These are phyloP conservation scores for Sordariomycetes sp. DNA, from an alignment of 2,329 filamentous ascomycete genomes.

Conservation along the genomic window DNA sequence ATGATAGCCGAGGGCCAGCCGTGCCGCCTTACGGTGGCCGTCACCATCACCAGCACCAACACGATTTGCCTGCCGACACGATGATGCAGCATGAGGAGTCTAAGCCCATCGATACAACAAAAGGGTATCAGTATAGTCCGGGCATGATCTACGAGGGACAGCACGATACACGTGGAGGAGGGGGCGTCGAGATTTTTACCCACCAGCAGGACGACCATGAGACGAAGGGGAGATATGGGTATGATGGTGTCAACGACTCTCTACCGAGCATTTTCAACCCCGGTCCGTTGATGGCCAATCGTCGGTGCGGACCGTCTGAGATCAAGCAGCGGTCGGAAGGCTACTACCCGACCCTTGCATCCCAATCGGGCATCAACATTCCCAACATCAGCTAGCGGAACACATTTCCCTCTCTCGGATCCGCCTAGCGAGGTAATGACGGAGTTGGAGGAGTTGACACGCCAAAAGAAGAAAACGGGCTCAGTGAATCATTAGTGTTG, in stretches of 20 bases:
- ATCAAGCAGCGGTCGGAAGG: conserved; percentile 39
- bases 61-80: conserved; percentile 38
- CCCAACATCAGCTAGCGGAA: conserved; percentile 15
- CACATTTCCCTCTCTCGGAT: background rate
- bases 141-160: conserved; percentile 36
- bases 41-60: conserved; percentile 26
- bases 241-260: conserved; percentile 20
- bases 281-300: conserved; percentile 25
- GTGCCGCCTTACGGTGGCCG: conserved; percentile 28
- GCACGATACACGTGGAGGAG: conserved; percentile 26
- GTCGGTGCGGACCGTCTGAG: conserved; percentile 37
- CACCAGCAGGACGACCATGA: conserved; percentile 15
- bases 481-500: background rate
- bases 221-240: conserved; percentile 38
- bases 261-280: conserved; percentile 37
- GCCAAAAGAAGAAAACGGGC: background rate
- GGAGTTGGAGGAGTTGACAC: background rate
- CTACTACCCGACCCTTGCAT: conserved; percentile 40
- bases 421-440: background rate
- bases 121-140: conserved; percentile 46
- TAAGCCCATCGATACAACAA: conserved; percentile 35
- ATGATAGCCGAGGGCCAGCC: conserved; percentile 24
- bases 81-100: conserved; percentile 40
- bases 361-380: conserved; percentile 36
- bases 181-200: conserved; percentile 39